Conservation (phyloP, 768 basidiomycete genomes). For the Kwoniella newhampshirensis region DNA sequence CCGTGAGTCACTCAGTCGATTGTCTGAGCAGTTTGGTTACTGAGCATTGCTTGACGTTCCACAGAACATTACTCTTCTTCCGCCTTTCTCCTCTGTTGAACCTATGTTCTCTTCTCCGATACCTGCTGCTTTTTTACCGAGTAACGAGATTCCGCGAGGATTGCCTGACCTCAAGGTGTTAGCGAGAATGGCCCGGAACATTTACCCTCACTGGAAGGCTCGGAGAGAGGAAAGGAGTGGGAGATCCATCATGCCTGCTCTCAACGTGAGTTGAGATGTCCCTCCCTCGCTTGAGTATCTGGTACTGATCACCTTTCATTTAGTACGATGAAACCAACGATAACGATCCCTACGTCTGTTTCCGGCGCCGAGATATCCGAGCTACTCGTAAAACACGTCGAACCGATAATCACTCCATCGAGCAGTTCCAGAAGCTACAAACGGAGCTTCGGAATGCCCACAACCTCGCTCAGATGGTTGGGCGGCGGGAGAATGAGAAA, state of each 20-base stretch:
- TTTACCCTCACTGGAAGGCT: constrained; percentile 89
- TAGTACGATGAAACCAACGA: constrained; percentile 88
- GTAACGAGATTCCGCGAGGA: constrained; percentile 67
- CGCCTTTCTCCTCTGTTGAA: constrained; percentile 58
- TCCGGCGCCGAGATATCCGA: constrained; percentile 91
- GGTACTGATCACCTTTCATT: not conserved
- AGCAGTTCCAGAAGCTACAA: constrained; percentile 80
- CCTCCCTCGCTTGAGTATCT: not conserved
- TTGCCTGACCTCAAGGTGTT: constrained; percentile 66
- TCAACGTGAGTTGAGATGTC: constrained; percentile 66
- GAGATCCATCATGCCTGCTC: constrained; percentile 75
- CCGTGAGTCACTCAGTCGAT: constrained; percentile 61
- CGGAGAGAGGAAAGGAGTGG: constrained; percentile 77
- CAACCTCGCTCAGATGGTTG: constrained; percentile 68
- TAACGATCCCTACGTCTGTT: constrained; percentile 92
- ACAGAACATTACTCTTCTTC: constrained; percentile 53
- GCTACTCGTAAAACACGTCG: constrained; percentile 90
- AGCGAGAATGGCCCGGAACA: constrained; percentile 66
- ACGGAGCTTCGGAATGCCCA: constrained; percentile 70
- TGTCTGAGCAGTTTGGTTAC: too few species aligned
- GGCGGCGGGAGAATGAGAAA: constrained; percentile 75
- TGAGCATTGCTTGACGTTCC: constrained; percentile 12
- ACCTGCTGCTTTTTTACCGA: constrained; percentile 66
- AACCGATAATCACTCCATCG: constrained; percentile 82
- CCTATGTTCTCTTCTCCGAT: constrained; percentile 64